These are phyloP conservation scores for Rutstroemia sp. DNA, from an alignment of 2,329 filamentous ascomycete genomes.

Conservation along the genomic window DNA sequence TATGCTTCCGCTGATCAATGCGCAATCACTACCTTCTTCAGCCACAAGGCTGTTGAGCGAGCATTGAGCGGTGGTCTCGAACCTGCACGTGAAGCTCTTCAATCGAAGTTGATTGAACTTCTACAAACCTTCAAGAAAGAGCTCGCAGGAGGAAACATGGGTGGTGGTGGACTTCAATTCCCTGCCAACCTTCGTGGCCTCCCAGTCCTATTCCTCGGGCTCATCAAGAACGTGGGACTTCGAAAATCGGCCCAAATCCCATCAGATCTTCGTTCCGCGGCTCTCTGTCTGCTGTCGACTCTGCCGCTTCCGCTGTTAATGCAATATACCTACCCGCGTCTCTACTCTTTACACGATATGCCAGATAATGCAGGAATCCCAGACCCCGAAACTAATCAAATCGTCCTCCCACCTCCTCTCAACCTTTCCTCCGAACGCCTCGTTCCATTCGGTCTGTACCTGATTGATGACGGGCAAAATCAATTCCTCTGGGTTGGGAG, in stretches of 20 bases:
- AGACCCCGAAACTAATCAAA: slow-evolving; percentile 79
- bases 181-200: slow-evolving; percentile 85
- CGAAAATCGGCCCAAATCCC: slow-evolving; percentile 91
- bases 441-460: slow-evolving; percentile 83
- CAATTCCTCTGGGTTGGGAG: slow-evolving; percentile 97
- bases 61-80: slow-evolving; percentile 81
- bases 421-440: slow-evolving; percentile 87
- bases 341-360: slow-evolving; percentile 93
- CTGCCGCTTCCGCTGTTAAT: slow-evolving; percentile 83
- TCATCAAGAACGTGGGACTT: slow-evolving; percentile 94
- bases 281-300: slow-evolving; percentile 89
- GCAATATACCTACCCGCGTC: slow-evolving; percentile 81
- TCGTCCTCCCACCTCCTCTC: slow-evolving; percentile 73
- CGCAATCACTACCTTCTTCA: slow-evolving; percentile 89
- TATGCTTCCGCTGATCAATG: slow-evolving; percentile 94
- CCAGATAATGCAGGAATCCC: slow-evolving; percentile 84
- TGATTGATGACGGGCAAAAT: slow-evolving; percentile 95
- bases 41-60: slow-evolving; percentile 94
- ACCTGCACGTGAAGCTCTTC: slow-evolving; percentile 80
- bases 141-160: slow-evolving; percentile 90
- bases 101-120: slow-evolving; percentile 86
- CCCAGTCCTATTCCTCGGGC: slow-evolving; percentile 81
- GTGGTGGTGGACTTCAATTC: slow-evolving; percentile 84
- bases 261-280: slow-evolving; percentile 86
- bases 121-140: slow-evolving; percentile 96